Evolutionary conservation across 768 basidiomycete genomes (phyloP), one percentile per base, ranked within the genome.

Genomic region (Tylopilus subfusipes): DNA sequence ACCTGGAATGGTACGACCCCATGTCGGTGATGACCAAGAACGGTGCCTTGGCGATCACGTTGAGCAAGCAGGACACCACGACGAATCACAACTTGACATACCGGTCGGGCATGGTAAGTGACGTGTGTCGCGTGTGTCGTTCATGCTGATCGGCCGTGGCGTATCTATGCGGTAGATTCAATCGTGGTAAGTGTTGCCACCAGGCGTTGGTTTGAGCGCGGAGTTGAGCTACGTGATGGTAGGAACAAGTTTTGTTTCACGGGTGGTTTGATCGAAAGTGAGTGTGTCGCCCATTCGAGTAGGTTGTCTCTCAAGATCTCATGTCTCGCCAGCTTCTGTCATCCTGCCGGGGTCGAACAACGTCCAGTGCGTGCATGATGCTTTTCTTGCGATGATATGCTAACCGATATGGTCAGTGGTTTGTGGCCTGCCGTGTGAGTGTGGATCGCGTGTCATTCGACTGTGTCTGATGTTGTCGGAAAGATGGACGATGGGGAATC

Each of bases 171-270:
- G 43, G 11, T 52, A 70, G 69, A 52, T 70, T 47, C 69, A 70
- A 54, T 58, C 68, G 19, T 70, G 70, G 70, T 68, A 18, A 42
- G 60, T 53, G 21, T n/a, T n/a, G n/a, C n/a, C 33, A 21, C 29
- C 27, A 0, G 36, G 16, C 2, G 6, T 2, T 34, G 27, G 14
- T 21, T n/a, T n/a, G 19, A 29, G 14, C 13, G 4, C 27, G 55
- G 21, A 38, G 14, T 19, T 60, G 53, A 63, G 34, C n/a, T n/a
- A n/a, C 40, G 42, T 50, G 27, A 42, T 24, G 43, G 38, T 6
- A 73, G 74, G 80, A 86, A 85, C 67, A 84, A 85, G 71, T 83
- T 94, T 59, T 92, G 88, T 68, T 91, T 92, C 66, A 89, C 88
- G 11, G 86, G 86, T 7, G 90, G 90, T 39, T 69, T 88, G 47